phyloP scores from a whole-genome alignment of 176 grass and related monocot species.

The Coix lacrymajobi region DNA sequence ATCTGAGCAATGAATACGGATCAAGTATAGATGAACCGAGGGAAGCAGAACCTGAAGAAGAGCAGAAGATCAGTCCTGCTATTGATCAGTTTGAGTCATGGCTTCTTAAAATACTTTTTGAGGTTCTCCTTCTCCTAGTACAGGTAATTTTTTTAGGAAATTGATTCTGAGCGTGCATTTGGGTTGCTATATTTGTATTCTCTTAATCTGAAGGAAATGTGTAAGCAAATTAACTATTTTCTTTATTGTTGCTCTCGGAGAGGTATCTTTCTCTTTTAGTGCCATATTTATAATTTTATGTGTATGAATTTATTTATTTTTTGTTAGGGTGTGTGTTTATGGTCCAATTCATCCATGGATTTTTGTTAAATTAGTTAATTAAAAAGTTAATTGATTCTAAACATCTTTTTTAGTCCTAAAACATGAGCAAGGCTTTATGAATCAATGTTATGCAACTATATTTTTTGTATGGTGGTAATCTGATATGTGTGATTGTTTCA shows the following conservation, averaged over 20 bases:
- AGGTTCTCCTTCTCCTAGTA: constrained; percentile 87
- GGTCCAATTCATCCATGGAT: not conserved
- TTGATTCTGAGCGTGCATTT: constrained; percentile 10
- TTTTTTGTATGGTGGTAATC: not conserved
- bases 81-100: constrained; percentile 95
- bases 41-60: constrained; percentile 36
- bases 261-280: not conserved
- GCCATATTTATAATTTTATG: not conserved
- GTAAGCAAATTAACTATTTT: not conserved
- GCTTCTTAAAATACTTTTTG: constrained; percentile 88
- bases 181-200: constrained; percentile 4
- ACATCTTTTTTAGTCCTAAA: not conserved
- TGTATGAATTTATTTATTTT: not conserved
- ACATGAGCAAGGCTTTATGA: not conserved
- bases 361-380: not conserved
- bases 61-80: constrained; percentile 50
- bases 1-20: constrained; percentile 56
- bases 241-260: not conserved
- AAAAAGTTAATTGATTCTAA: not conserved
- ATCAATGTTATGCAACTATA: not conserved
- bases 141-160: constrained; percentile 51
- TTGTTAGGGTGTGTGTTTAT: not conserved
- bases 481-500: not conserved
- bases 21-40: constrained; percentile 39
- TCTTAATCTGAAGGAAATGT: not conserved